Percentiles rank a stretch among this genome's conserved stretches.
phyloP scores from a whole-genome alignment of 2,329 filamentous ascomycete genomes.

The Epichloe uncinata region DNA sequence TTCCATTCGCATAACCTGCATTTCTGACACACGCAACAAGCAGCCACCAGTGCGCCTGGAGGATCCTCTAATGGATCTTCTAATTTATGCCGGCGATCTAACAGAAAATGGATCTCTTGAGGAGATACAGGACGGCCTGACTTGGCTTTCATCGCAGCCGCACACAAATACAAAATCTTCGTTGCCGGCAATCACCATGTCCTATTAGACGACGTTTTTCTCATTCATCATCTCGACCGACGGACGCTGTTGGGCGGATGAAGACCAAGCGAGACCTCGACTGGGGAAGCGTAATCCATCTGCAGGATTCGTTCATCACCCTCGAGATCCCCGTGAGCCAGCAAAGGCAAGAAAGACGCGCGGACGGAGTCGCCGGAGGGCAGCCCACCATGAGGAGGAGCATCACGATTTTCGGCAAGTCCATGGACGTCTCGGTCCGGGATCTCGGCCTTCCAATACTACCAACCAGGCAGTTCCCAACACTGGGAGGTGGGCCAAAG shows the following conservation, averaged over 20 bases:
- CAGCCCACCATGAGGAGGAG: background rate
- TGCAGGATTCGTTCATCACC: slow-evolving; percentile 7
- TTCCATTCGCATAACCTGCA: slow-evolving; percentile 21
- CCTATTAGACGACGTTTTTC: slow-evolving; percentile 14
- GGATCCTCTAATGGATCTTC: slow-evolving; percentile 35
- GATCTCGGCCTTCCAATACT: slow-evolving; percentile 12
- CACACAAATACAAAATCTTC: slow-evolving; percentile 32
- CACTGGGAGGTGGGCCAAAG: slow-evolving; percentile 7
- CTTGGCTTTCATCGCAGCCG: slow-evolving; percentile 27
- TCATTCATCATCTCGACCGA: slow-evolving; percentile 3
- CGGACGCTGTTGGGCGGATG: slow-evolving; percentile 9
- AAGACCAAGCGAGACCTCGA: slow-evolving; percentile 8
- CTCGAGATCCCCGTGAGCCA: slow-evolving; percentile 5
- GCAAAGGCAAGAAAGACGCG: background rate
- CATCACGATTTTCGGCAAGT: slow-evolving; percentile 12
- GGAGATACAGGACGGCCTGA: slow-evolving; percentile 25
- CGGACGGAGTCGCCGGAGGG: background rate
- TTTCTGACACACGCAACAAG: slow-evolving; percentile 32
- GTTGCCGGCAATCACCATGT: slow-evolving; percentile 34
- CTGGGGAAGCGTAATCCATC: slow-evolving; percentile 12
- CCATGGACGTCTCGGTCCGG: slow-evolving; percentile 14
- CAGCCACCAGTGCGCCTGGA: slow-evolving; percentile 24
- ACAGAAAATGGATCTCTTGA: slow-evolving; percentile 28
- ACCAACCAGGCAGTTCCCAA: slow-evolving; percentile 5
- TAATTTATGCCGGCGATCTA: slow-evolving; percentile 36